These are phyloP conservation scores for Tulasnella sp. DNA, from an alignment of 768 basidiomycete species.

Conservation along the genomic window DNA sequence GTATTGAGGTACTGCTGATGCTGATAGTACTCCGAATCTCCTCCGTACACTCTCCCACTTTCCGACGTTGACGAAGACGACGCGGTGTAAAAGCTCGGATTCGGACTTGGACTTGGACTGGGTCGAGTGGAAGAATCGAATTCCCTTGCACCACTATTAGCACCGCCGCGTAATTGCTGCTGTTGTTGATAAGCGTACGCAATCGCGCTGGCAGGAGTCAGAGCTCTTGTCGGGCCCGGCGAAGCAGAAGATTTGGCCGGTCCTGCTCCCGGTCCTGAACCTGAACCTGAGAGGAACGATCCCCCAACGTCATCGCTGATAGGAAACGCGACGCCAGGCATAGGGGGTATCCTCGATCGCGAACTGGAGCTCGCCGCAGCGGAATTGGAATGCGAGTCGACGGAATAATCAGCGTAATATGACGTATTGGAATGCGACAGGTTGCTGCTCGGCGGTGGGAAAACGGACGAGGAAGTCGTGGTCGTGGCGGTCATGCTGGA, in stretches of 20 bases:
- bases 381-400: slow-evolving; percentile 1
- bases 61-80: slow-evolving; percentile 3
- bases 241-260: not conserved
- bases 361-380: not conserved
- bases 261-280: not conserved
- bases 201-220: slow-evolving; percentile 16
- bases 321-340: not conserved
- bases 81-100: not conserved
- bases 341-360: not conserved
- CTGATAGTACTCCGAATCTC: slow-evolving; percentile 1
- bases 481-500: not conserved
- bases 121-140: not conserved
- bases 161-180: not conserved
- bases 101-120: slow-evolving; percentile 11
- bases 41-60: not conserved
- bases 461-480: not conserved
- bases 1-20: slow-evolving; percentile 2
- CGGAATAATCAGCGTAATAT: not conserved
- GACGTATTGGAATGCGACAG: not conserved
- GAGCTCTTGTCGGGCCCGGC: not conserved
- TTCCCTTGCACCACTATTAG: not conserved
- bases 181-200: slow-evolving; percentile 21
- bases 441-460: not conserved
- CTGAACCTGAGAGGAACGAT: not conserved
- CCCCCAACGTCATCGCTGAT: slow-evolving; percentile 13